phyloP scores from a whole-genome alignment of 2,329 filamentous ascomycete genomes.

The Alternaria ventricosa region DNA sequence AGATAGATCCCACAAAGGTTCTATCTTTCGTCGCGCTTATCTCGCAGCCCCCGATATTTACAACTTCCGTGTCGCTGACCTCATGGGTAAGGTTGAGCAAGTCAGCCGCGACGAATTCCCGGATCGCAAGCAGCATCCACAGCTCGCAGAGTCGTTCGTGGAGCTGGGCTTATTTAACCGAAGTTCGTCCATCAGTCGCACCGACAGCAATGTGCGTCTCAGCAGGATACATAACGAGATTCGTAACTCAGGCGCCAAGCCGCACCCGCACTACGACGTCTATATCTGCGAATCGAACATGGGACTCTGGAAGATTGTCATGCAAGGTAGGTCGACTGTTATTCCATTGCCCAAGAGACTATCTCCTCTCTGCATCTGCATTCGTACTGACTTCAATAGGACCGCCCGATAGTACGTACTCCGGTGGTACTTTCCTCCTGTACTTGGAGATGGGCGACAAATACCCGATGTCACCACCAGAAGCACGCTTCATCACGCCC shows the following conservation, averaged over 20 bases:
- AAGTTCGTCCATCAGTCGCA: background rate
- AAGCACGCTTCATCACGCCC: background rate
- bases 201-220: constrained; percentile 28
- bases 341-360: no score
- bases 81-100: constrained; percentile 18
- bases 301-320: constrained; percentile 51
- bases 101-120: constrained; percentile 41
- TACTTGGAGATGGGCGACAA: background rate
- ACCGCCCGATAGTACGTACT: background rate
- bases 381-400: background rate
- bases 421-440: background rate
- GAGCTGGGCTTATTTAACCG: constrained; percentile 8
- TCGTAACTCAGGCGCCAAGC: constrained; percentile 34
- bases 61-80: constrained; percentile 16
- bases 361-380: no score
- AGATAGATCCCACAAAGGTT: background rate
- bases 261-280: constrained; percentile 47
- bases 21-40: background rate
- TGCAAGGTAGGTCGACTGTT: constrained; percentile 17
- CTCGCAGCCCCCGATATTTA: background rate
- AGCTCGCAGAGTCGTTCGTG: constrained; percentile 17
- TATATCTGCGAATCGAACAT: constrained; percentile 51
- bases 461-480: background rate
- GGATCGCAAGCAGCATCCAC: constrained; percentile 40
- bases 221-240: constrained; percentile 44